Percentiles rank a stretch among this genome's conserved stretches.
phyloP scores from a whole-genome alignment of 257 asterid species.

The Solanum stenotomum region DNA sequence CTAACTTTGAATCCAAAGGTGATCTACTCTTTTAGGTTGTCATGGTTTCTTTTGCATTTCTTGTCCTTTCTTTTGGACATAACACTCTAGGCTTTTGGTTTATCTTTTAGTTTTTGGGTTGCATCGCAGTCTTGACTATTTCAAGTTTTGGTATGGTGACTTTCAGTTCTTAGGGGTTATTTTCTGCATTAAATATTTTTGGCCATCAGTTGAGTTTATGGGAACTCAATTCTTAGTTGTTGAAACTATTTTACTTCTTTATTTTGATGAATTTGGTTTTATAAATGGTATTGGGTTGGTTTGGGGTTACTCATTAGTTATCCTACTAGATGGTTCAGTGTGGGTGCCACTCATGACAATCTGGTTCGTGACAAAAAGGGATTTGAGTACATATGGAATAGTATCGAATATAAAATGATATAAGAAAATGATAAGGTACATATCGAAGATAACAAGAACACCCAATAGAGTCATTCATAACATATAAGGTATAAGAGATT shows the following conservation, averaged over 20 bases:
- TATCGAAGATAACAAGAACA: no score
- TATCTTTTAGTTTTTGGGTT: not conserved
- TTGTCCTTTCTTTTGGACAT: not conserved
- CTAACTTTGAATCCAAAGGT: not conserved
- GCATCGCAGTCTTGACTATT: not conserved
- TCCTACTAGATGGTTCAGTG: not conserved
- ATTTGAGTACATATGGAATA: not conserved
- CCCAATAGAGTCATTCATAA: not conserved
- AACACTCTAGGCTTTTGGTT: not conserved
- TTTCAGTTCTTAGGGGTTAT: not conserved
- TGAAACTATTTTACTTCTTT: not conserved
- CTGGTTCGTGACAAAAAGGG: not conserved
- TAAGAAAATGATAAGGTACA: no score
- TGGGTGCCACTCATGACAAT: not conserved
- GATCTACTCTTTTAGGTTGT: not conserved
- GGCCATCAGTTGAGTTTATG: not conserved
- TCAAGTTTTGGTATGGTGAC: no score
- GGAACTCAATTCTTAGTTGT: no score
- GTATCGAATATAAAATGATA: not conserved
- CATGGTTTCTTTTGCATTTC: not conserved
- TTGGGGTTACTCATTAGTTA: not conserved
- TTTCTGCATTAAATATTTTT: not conserved
- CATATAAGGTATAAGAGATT: no score
- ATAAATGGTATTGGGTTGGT: not conserved
- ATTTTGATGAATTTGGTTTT: not conserved